Conservation (phyloP, 2,329 filamentous ascomycete species). For the Penicillium aurantiogriseum region DNA sequence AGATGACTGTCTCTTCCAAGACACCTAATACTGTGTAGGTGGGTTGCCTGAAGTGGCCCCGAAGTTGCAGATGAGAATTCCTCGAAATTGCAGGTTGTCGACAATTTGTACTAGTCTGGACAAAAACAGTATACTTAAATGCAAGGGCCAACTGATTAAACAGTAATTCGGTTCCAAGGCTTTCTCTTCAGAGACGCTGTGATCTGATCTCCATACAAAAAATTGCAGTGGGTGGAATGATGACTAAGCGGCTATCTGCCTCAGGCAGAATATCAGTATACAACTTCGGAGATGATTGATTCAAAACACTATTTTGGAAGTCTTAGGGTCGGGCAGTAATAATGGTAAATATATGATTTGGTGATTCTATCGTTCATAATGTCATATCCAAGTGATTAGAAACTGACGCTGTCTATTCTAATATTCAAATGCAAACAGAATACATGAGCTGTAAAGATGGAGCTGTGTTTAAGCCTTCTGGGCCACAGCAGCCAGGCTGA, state of each 20-base stretch:
- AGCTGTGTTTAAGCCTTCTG: conserved; percentile 47
- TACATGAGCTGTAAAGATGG: conserved; percentile 10
- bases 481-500: conserved; percentile 66
- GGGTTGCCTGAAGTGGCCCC: not conserved
- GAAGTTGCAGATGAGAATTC: not conserved
- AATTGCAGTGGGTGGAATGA: conserved; percentile 14
- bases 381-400: conserved; percentile 5
- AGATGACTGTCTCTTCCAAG: not conserved
- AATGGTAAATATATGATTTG: not conserved
- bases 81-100: not conserved
- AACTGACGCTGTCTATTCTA: conserved; percentile 7
- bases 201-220: conserved; percentile 13
- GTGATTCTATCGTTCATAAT: not conserved
- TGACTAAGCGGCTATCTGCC: conserved; percentile 16
- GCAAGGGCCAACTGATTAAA: not conserved
- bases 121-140: too few species aligned
- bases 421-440: conserved; percentile 4
- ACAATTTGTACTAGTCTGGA: not conserved
- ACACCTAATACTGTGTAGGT: not conserved
- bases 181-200: not conserved
- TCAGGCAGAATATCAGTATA: not conserved
- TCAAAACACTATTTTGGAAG: too few species aligned
- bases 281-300: not conserved
- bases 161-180: not conserved
- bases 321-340: not conserved